phyloP scores from a whole-genome alignment of 2,329 filamentous ascomycete genomes.

The Ceratocystis variospora region DNA sequence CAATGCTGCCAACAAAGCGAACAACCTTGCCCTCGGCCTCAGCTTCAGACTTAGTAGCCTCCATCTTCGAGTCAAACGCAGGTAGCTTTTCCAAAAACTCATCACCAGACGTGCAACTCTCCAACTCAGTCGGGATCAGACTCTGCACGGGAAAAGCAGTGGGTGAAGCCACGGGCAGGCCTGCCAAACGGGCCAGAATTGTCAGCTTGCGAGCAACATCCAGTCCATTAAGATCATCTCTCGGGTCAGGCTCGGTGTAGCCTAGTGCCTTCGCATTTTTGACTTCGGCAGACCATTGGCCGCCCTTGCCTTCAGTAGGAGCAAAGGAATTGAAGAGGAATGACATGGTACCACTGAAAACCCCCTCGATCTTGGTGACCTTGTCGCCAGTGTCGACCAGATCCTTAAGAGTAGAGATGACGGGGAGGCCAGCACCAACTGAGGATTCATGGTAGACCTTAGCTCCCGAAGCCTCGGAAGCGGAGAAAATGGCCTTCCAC shows the following conservation, averaged over 20 bases:
- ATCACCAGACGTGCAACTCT: slow-evolving; percentile 59
- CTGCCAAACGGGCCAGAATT: slow-evolving; percentile 76
- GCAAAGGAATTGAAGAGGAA: slow-evolving; percentile 98
- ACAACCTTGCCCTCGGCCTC: slow-evolving; percentile 82
- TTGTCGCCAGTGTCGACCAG: slow-evolving; percentile 88
- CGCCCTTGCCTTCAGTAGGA: slow-evolving; percentile 57
- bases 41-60: slow-evolving; percentile 70
- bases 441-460: slow-evolving; percentile 92
- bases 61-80: slow-evolving; percentile 80
- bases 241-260: slow-evolving; percentile 79
- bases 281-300: slow-evolving; percentile 83
- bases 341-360: slow-evolving; percentile 95
- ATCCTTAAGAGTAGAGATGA: slow-evolving; percentile 86
- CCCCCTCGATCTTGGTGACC: slow-evolving; percentile 84
- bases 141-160: slow-evolving; percentile 88
- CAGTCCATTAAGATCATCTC: slow-evolving; percentile 75
- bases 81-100: slow-evolving; percentile 75
- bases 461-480: slow-evolving; percentile 56
- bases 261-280: slow-evolving; percentile 83
- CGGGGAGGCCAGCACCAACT: slow-evolving; percentile 81
- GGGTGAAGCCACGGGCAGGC: slow-evolving; percentile 66
- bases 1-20: slow-evolving; percentile 85
- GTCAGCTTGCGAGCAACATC: slow-evolving; percentile 94
- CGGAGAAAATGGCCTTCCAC: slow-evolving; percentile 75
- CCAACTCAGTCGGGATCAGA: slow-evolving; percentile 77